Base-by-base conservation (phyloP, 192 early-diverging fungal species). In the Gryganskiella cystojenkinii region DNA sequence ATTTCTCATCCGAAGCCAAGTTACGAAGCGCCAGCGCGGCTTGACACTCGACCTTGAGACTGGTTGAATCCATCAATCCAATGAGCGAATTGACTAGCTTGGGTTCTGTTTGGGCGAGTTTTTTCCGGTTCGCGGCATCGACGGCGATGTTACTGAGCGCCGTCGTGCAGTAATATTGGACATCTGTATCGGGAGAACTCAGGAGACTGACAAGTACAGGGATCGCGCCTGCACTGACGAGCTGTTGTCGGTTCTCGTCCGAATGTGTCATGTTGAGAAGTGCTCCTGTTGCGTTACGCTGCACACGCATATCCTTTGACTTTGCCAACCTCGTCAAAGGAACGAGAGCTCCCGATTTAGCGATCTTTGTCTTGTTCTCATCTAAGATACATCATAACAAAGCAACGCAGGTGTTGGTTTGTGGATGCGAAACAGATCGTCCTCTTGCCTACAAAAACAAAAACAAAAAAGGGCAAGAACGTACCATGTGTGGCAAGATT, bases 231-330 rank as follows among this genome's bases (percentile, higher is more conserved):
- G 93, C 90, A 57, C 88, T 89, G 30, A 95, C 92, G n/a, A 94
- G 81, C 81, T 93, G 89, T 69, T 91, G 87, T 44, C 94, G 88
- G 70, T 93, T 94, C 69, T 94, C 93, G 28, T 88, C 88, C 15
- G 92, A 90, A 79, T 96, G 94, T 20, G 95, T 96, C 93, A 96
- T 94, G 80, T 96, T 96, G 53, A 96, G 83, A 54, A 96, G 80
- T 27, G 95, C 95, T 22, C 95, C 95, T 10, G 94, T 93, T 1
- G 95, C 95, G 68, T 96, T 96, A 44, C 95, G 84, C 82, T 94
- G 92, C 10, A 96, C 94, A 5, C 95, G 83, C 71, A 93, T 85
- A 54, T 96, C 95, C 33, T 88, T 88, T 19, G 94, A 94, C 44
- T 85, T 82, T 13, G 94, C 94, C 52, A 95, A 81, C 43, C 90